Conservation (phyloP, 768 basidiomycete genomes). For the Termitomyces sp. region DNA sequence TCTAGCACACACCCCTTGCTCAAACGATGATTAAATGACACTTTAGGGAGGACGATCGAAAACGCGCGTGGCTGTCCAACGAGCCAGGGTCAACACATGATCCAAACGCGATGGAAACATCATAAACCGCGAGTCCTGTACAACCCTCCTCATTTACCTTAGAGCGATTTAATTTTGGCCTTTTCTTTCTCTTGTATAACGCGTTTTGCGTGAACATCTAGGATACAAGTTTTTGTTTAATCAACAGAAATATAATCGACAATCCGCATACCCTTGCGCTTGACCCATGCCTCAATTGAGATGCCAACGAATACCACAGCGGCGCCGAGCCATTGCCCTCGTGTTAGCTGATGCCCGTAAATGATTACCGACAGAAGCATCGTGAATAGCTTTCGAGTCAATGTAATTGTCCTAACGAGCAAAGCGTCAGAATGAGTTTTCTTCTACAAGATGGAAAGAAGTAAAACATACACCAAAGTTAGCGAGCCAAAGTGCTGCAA, state of each 20-base stretch:
- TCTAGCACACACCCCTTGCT: neutral
- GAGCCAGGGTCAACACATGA: conserved; percentile 27
- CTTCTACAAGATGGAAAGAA: neutral
- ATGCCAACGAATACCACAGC: conserved; percentile 93
- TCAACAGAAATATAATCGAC: conserved; percentile 1
- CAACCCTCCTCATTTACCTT: conserved; percentile 16
- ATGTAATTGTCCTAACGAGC: conserved; percentile 73
- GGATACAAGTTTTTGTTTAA: conserved; percentile 4
- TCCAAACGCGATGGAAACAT: conserved; percentile 47
- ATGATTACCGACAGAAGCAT: conserved; percentile 94
- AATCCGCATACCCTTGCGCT: conserved; percentile 64
- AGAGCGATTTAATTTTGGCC: conserved; percentile 75
- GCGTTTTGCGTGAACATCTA: conserved; percentile 77
- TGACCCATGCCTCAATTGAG: conserved; percentile 87
- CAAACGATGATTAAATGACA: conserved; percentile 1
- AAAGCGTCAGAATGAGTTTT: conserved; percentile 1
- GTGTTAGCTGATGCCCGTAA: conserved; percentile 79
- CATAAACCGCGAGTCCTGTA: neutral
- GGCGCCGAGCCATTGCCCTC: conserved; percentile 92
- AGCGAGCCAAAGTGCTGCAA: conserved; percentile 87
- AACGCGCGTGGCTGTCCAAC: conserved; percentile 35
- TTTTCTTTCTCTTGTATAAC: conserved; percentile 81
- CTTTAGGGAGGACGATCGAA: conserved; percentile 32
- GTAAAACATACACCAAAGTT: conserved; percentile 62
- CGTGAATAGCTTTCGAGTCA: conserved; percentile 95